These are phyloP conservation scores for Rhizopogon vinicolor DNA, from an alignment of 768 basidiomycete genomes.

Conservation along the genomic window DNA sequence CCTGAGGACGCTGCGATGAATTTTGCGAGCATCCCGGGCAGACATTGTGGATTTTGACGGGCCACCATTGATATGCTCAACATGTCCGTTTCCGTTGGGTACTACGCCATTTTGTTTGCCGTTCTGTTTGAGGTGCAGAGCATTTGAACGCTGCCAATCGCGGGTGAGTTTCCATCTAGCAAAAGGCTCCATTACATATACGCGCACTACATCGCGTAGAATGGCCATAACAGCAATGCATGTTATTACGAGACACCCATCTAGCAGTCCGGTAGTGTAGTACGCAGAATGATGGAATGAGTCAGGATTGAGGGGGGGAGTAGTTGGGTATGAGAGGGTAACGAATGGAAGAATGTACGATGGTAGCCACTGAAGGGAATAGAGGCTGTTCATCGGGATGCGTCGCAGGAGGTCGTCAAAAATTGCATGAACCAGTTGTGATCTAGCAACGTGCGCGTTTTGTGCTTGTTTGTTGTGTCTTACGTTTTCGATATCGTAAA, in stretches of 20 bases:
- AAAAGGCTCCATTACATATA: conserved; percentile 75
- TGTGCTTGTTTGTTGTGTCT: conserved; percentile 26
- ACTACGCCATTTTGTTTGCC: conserved; percentile 25
- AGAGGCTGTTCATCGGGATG: conserved; percentile 32
- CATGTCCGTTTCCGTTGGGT: conserved; percentile 24
- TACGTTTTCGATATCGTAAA: conserved; percentile 23
- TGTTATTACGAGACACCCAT: conserved; percentile 76
- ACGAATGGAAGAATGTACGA: conserved; percentile 63
- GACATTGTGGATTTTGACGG: conserved; percentile 15
- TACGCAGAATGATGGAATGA: conserved; percentile 69
- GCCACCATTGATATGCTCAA: conserved; percentile 8
- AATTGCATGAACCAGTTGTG: conserved; percentile 26
- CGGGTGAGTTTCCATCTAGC: conserved; percentile 70
- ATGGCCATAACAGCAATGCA: conserved; percentile 86
- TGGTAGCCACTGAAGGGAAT: conserved; percentile 39
- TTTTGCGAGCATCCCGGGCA: conserved; percentile 49
- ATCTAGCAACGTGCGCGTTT: conserved; percentile 16
- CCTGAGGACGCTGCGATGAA: conserved; percentile 71
- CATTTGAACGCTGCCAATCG: conserved; percentile 33
- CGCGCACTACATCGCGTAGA: conserved; percentile 71
- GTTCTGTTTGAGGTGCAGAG: conserved; percentile 12
- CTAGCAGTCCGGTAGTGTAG: conserved; percentile 70
- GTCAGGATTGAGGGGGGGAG: conserved; percentile 54
- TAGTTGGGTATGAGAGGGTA: conserved; percentile 65
- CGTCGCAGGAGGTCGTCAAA: conserved; percentile 27